Evolutionary conservation across 2,329 filamentous ascomycete species (phyloP).

Genomic region (Fusarium abutilonis): DNA sequence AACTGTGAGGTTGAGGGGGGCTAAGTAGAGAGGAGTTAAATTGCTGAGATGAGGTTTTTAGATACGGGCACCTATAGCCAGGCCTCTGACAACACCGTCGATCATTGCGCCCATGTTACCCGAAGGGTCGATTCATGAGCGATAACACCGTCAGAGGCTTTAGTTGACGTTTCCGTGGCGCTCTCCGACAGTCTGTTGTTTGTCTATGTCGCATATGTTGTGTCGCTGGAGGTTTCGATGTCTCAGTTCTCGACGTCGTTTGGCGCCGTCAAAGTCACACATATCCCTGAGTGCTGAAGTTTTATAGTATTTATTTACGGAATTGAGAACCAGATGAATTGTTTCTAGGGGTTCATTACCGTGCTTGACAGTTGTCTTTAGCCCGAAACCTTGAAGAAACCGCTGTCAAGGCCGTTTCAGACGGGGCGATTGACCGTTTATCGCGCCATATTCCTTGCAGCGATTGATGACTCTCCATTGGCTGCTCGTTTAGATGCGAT

Average conservation of each 20-base stretch:
- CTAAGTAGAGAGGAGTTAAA: too few species aligned
- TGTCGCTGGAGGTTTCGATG: constrained; percentile 6
- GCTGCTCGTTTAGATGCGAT: not conserved
- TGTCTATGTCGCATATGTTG: not conserved
- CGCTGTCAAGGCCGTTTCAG: constrained; percentile 5
- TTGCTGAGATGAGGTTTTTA: too few species aligned
- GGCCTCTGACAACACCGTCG: constrained; percentile 49
- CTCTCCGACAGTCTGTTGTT: constrained; percentile 5
- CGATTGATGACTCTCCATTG: constrained; percentile 21
- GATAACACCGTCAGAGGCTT: not conserved
- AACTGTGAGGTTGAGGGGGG: too few species aligned
- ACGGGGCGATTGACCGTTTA: constrained; percentile 16
- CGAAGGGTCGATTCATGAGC: not conserved
- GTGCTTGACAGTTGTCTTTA: not conserved
- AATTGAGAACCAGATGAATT: too few species aligned
- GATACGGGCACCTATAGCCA: constrained; percentile 41
- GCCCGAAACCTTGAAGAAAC: not conserved
- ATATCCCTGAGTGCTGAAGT: too few species aligned
- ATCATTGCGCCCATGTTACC: constrained; percentile 49
- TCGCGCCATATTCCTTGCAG: constrained; percentile 28
- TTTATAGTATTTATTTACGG: not conserved
- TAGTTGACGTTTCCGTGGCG: constrained; percentile 4
- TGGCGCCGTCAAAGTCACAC: not conserved
- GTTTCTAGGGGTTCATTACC: too few species aligned
- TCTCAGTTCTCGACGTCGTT: constrained; percentile 10